phyloP scores from a whole-genome alignment of 495 filamentous ascomycete genomes.

The Podospora pseudoanserina region DNA sequence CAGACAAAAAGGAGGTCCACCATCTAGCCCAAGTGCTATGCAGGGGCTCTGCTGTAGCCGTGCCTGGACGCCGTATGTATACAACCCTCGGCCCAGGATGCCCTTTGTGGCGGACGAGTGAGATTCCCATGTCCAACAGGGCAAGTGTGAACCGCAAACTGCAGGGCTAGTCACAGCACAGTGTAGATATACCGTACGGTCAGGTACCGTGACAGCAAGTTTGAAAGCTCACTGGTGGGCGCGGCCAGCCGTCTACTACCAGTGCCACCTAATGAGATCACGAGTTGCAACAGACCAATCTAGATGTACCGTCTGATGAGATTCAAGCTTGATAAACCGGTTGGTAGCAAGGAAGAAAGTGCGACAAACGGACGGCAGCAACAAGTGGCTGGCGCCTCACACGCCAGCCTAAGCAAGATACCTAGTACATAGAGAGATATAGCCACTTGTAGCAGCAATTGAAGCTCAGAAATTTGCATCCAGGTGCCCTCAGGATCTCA shows the following conservation, averaged over 20 bases:
- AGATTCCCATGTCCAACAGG: conserved; percentile 3
- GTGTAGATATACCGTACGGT: background rate
- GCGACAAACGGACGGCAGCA: background rate
- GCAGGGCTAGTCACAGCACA: background rate
- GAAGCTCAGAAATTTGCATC: background rate
- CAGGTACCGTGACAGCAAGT: background rate
- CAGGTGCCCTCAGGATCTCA: no score
- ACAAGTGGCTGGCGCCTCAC: background rate
- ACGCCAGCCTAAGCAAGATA: no score
- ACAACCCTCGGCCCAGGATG: conserved; percentile 1
- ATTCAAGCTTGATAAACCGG: background rate
- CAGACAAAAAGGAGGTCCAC: conserved; percentile 1
- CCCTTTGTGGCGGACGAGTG: conserved; percentile 1
- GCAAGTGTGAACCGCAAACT: conserved; percentile 1
- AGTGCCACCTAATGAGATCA: background rate
- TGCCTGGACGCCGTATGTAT: background rate
- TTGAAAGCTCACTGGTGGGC: background rate
- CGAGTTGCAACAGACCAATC: background rate
- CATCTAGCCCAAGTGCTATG: background rate
- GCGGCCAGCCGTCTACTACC: background rate
- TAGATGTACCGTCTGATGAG: background rate
- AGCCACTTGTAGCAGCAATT: background rate
- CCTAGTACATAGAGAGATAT: background rate
- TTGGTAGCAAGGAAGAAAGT: background rate
- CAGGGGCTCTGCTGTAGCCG: background rate